These are phyloP conservation scores for Brassica hybrid DNA, from an alignment of 441 rosid species.

Conservation along the genomic window DNA sequence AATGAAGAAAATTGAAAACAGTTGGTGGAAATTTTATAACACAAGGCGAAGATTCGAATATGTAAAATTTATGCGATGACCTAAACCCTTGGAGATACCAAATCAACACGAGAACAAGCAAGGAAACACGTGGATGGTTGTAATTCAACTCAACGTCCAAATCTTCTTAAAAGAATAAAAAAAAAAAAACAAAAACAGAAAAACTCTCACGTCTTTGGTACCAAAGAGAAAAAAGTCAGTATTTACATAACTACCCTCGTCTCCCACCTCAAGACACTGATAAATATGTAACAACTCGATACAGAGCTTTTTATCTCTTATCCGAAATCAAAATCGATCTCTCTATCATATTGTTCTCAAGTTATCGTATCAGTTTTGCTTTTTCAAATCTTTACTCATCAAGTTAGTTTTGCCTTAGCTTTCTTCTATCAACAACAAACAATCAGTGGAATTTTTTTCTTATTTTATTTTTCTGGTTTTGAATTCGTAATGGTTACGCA, in stretches of 20 bases:
- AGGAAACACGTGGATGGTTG: conserved; percentile 36
- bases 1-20: not conserved
- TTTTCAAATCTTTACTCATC: not conserved
- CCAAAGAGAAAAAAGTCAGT: not conserved
- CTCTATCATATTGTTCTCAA: not conserved
- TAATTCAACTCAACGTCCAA: not conserved
- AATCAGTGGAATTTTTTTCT: not conserved
- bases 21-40: not conserved
- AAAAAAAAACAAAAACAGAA: conserved; percentile 12
- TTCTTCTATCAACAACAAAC: not conserved
- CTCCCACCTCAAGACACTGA: conserved; percentile 21
- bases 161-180: not conserved
- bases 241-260: conserved; percentile 33
- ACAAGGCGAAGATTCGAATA: conserved; percentile 19
- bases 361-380: not conserved
- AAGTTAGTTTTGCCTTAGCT: not conserved
- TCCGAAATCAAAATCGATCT: conserved; percentile 19
- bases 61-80: not conserved
- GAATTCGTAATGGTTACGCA: conserved; percentile 9
- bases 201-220: conserved; percentile 22
- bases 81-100: conserved; percentile 35
- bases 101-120: conserved; percentile 9
- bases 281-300: conserved; percentile 30
- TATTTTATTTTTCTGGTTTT: not conserved
- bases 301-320: conserved; percentile 34